Conservation (phyloP, 2,329 filamentous ascomycete genomes). For the Penicillium sp. region DNA sequence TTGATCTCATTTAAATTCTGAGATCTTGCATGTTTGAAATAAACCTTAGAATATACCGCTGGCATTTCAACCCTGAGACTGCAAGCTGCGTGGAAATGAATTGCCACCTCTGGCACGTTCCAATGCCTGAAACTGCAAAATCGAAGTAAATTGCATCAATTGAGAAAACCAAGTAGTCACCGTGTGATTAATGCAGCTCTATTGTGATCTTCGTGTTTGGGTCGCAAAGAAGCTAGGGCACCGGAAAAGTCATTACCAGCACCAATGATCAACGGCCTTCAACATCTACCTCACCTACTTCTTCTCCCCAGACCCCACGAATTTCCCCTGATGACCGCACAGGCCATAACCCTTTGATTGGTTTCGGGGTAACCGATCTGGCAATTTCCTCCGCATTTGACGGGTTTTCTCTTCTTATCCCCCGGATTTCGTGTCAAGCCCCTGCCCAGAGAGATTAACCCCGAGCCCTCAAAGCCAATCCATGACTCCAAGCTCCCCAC, state of each 20-base stretch:
- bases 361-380: not conserved
- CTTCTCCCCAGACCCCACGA: not conserved
- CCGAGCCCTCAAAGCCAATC: not conserved
- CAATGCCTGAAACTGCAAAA: too few species aligned
- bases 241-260: constrained; percentile 5
- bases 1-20: too few species aligned
- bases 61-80: too few species aligned
- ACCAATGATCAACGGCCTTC: not conserved
- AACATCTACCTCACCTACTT: not conserved
- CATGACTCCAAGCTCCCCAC: not conserved
- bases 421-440: not conserved
- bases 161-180: too few species aligned
- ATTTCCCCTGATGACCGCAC: not conserved
- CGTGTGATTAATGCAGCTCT: not conserved
- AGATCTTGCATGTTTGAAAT: too few species aligned
- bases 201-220: not conserved
- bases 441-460: not conserved
- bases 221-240: not conserved
- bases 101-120: too few species aligned
- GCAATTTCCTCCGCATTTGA: constrained; percentile 6
- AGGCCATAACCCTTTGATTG: not conserved
- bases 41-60: too few species aligned
- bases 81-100: too few species aligned
- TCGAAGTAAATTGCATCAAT: too few species aligned
- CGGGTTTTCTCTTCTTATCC: not conserved